phyloP scores from a whole-genome alignment of 2,329 filamentous ascomycete genomes.

The Coleophoma crateriformis region DNA sequence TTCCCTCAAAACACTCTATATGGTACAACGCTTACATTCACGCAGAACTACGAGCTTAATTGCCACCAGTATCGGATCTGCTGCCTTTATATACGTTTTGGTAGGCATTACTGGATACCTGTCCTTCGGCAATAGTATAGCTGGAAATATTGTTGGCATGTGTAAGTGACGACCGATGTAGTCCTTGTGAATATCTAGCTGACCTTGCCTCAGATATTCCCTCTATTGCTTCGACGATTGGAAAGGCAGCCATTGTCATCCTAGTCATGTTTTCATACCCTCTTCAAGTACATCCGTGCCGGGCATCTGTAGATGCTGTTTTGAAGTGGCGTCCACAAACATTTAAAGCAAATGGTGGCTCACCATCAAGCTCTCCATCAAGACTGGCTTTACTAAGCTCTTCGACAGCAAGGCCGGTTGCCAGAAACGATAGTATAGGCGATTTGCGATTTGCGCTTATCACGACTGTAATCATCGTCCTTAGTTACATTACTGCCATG shows the following conservation, averaged over 20 bases:
- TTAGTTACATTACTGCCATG: conserved; percentile 84
- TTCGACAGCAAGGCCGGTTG: conserved; percentile 41
- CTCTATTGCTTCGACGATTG: conserved; percentile 81
- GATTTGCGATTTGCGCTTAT: conserved; percentile 86
- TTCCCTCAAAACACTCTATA: background rate
- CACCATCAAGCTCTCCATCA: conserved; percentile 27
- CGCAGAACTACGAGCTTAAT: conserved; percentile 72
- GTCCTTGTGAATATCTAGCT: conserved; percentile 1
- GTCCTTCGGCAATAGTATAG: conserved; percentile 85
- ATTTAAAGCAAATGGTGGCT: conserved; percentile 27
- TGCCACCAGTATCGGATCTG: conserved; percentile 76
- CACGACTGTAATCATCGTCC: conserved; percentile 77
- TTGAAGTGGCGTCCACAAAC: conserved; percentile 76
- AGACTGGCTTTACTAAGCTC: conserved; percentile 36
- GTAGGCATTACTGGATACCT: conserved; percentile 95
- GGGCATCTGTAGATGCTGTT: conserved; percentile 93
- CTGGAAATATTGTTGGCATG: conserved; percentile 91
- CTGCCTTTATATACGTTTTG: conserved; percentile 81
- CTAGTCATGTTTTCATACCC: conserved; percentile 96
- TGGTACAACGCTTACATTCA: background rate
- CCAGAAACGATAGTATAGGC: conserved; percentile 61
- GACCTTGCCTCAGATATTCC: conserved; percentile 47
- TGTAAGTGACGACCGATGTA: conserved; percentile 48
- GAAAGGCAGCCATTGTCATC: conserved; percentile 89
- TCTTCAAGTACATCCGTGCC: conserved; percentile 90